Evolutionary conservation across 306 rosid species (phyloP).

Genomic region (Pueraria montana): DNA sequence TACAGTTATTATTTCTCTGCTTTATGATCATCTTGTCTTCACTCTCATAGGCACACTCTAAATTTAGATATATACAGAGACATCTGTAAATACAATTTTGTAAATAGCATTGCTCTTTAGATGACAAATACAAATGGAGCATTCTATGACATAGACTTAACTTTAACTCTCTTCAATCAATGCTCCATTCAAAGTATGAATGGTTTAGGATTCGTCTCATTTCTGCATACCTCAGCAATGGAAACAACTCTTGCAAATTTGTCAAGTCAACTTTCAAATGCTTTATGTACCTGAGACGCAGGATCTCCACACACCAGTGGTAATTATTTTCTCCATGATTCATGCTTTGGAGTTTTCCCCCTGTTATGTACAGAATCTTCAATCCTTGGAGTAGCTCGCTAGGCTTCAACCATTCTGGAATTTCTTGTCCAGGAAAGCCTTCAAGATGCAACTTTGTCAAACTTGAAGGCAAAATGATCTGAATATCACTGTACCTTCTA

Average conservation of each 20-base stretch:
- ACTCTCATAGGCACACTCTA: background rate
- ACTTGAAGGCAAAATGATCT: background rate
- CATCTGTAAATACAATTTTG: background rate
- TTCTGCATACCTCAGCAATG: background rate
- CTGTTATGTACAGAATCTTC: background rate
- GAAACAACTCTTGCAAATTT: background rate
- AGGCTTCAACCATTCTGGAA: background rate
- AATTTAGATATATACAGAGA: background rate
- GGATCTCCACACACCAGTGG: background rate
- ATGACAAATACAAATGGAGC: background rate
- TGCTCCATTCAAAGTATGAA: background rate
- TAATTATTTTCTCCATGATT: background rate
- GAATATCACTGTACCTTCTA: background rate
- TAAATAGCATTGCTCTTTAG: background rate
- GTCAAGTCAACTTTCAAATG: background rate
- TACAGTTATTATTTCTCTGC: too few relatives aligned
- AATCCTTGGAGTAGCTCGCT: background rate
- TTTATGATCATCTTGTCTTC: background rate
- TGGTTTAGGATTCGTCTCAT: too few relatives aligned
- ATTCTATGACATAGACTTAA: background rate
- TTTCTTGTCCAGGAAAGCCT: background rate
- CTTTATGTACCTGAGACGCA: background rate
- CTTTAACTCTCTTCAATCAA: background rate
- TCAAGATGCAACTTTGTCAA: background rate
- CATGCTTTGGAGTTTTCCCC: background rate